Evolutionary conservation across 345 rosid species (phyloP).

Genomic region (Theobroma cacao): DNA sequence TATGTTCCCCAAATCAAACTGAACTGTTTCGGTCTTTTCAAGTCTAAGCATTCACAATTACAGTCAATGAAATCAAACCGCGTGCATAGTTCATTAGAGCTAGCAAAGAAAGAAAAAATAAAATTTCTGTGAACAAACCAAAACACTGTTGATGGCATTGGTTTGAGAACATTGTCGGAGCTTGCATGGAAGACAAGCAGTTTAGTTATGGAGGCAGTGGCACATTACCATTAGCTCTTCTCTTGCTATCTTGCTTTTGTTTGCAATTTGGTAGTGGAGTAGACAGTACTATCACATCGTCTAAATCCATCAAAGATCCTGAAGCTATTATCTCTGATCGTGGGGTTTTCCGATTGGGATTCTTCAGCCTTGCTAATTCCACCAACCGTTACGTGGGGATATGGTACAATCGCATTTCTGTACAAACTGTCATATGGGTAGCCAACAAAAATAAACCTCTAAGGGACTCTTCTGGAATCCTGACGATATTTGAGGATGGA

Average conservation of each 20-base stretch:
- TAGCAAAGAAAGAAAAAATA: too few species aligned
- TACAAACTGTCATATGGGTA: slow-evolving; percentile 43
- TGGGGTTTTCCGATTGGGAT: slow-evolving; percentile 41
- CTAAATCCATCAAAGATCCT: slow-evolving; percentile 33
- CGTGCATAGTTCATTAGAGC: too few species aligned
- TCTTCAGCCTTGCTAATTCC: slow-evolving; percentile 47
- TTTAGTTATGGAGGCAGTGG: too few species aligned
- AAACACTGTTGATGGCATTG: too few species aligned
- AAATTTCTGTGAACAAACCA: too few species aligned
- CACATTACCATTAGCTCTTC: neutral
- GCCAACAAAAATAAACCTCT: slow-evolving; percentile 48
- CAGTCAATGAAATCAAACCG: too few species aligned
- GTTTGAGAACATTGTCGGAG: too few species aligned
- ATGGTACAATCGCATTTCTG: slow-evolving; percentile 36
- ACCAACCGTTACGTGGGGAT: slow-evolving; percentile 45
- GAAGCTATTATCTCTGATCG: slow-evolving; percentile 27
- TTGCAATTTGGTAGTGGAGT: slow-evolving; percentile 12
- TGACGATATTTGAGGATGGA: slow-evolving; percentile 41
- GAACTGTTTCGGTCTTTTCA: too few species aligned
- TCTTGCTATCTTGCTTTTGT: neutral
- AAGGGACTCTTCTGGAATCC: slow-evolving; percentile 40
- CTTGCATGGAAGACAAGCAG: too few species aligned
- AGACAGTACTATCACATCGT: slow-evolving; percentile 32
- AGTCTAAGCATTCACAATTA: too few species aligned
- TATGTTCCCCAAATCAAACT: too few species aligned